Evolutionary conservation across 768 basidiomycete genomes (phyloP), one percentile per base, ranked within the genome.

Genomic region (Pleurotus pulmonarius): DNA sequence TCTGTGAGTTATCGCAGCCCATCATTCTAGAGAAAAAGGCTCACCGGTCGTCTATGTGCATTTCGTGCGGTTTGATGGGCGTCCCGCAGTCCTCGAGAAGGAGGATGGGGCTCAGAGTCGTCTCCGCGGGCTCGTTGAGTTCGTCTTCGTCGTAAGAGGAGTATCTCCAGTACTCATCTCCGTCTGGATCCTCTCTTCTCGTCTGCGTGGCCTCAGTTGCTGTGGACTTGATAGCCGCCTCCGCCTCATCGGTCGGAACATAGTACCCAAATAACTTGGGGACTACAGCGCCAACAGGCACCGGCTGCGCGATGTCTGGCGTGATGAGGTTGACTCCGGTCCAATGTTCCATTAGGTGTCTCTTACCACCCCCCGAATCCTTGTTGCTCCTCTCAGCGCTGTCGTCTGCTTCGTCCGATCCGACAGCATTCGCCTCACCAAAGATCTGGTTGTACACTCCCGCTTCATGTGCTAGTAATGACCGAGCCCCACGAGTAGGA

Each of bases 181-280:
- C 39, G 58, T 5, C 38, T 22, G 25, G 59, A 44, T 4, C 40
- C 54, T 7, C 56, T 55, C 2, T n/a, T 56, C 5, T 8, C 6
- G 5, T 56, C 57, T 16, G 56, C 46, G 3, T 5, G 7, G 24
- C 11, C 47, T 18, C 22, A 9, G 29, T 34, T 34, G 29, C 7
- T 11, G 29, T 11, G 8, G 9, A 4, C 13, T 29, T 25, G 6
- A 26, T 13, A 47, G 13, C 18, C 5, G 38, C 40, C 3, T 57
- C 55, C 40, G 48, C 56, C 0, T 58, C 54, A 26, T 64, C 22
- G 1, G 63, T 60, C 7, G 68, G 69, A 6, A 61, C 63, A 60
- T 86, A 87, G 66, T 81, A 83, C 1, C 87, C 85, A 60, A 83
- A 87, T 65, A 79, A 87, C 64, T 85, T 83, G 0, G 86, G 85